Base-by-base conservation (phyloP, 2,329 filamentous ascomycete species). In the Didymella keratinophila region DNA sequence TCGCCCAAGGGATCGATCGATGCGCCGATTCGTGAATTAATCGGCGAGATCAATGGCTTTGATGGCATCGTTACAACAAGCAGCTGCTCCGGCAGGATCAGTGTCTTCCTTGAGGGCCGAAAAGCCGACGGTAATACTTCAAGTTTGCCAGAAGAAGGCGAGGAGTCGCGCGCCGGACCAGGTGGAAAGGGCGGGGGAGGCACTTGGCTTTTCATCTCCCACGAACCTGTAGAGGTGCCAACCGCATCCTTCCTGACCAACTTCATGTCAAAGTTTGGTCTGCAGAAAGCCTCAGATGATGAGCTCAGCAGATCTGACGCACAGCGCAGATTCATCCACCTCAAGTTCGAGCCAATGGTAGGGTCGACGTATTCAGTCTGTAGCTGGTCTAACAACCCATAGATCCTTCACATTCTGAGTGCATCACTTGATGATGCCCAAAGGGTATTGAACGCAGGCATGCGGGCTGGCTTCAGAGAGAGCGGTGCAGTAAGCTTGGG, bases 331-430 rank as follows among this genome's bases (percentile, higher is more conserved):
- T 81, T 82, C 61, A 82, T 97, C 49, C 92, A 94, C 76, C 91
- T 97, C 79, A 95, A 96, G 77, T 97, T 96, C 72, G 93, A 97
- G 75, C 92, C 93, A 4, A 93, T 97, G 92, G 93, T 96, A 83
- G 73, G 87, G 52, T 57, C 23, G 7, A 39, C 4, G 34, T 39
- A 4, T 30, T 44, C n/a, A 47, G 14, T 21, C n/a, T 11, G 42
- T 20, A 37, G 56, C 53, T 52, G 43, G 25, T 55, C 74, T 71
- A 60, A 78, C 45, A 23, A 16, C 23, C 30, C 10, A 20, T 62
- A 96, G 93, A 97, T 97, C 66, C 85, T 98, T 0, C 94, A 98
- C 67, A 83, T 98, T 42, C 84, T 96, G 68, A 88, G 92, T 6
- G 87, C 92, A 16, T 94, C 91, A 0, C 81, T 88, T 0, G 78